A percentile compares a stretch with the other conserved stretches of the same genome.
Conservation (phyloP, 805 yeast genomes). For the Barnettozyma californica region DNA sequence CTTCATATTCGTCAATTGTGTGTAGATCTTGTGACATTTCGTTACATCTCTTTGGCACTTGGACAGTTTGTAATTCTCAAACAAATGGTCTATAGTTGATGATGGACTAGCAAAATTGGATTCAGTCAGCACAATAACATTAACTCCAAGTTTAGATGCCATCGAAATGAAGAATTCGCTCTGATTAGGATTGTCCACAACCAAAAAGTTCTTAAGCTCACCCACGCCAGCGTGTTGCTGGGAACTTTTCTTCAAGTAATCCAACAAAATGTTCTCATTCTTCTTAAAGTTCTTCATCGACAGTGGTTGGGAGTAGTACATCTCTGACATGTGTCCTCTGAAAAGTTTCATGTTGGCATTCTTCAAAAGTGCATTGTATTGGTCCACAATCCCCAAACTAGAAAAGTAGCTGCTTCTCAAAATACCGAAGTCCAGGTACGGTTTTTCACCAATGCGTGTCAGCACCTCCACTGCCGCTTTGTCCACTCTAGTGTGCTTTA, state of each 20-base stretch:
- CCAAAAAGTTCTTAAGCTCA: slow-evolving; percentile 15
- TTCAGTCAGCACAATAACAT: slow-evolving; percentile 18
- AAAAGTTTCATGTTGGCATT: slow-evolving; percentile 11
- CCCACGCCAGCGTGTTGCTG: slow-evolving; percentile 4
- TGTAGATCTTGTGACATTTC: slow-evolving; percentile 11
- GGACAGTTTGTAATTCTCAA: slow-evolving; percentile 8
- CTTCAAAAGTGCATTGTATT: slow-evolving; percentile 9
- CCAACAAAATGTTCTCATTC: slow-evolving; percentile 7
- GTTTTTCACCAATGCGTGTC: slow-evolving; percentile 2
- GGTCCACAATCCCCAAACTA: slow-evolving; percentile 11
- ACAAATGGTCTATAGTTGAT: slow-evolving; percentile 14
- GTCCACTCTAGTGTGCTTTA: slow-evolving; percentile 10
- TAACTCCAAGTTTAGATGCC: slow-evolving; percentile 15
- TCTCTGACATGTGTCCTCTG: slow-evolving; percentile 9
- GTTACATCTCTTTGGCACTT: slow-evolving; percentile 9
- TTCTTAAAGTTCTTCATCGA: slow-evolving; percentile 4
- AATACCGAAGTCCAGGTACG: slow-evolving; percentile 18
- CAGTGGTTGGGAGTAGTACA: slow-evolving; percentile 14
- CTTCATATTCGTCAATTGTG: slow-evolving; percentile 1
- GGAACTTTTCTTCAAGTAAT: slow-evolving; percentile 13
- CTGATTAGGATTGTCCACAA: slow-evolving; percentile 18
- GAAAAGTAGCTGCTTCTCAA: slow-evolving; percentile 19
- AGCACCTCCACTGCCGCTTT: slow-evolving; percentile 7
- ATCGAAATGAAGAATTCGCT: slow-evolving; percentile 20
- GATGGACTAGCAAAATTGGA: slow-evolving; percentile 13